Base-by-base conservation (phyloP, 1,139 yeast genomes). In the Protomyces pachydermus region DNA sequence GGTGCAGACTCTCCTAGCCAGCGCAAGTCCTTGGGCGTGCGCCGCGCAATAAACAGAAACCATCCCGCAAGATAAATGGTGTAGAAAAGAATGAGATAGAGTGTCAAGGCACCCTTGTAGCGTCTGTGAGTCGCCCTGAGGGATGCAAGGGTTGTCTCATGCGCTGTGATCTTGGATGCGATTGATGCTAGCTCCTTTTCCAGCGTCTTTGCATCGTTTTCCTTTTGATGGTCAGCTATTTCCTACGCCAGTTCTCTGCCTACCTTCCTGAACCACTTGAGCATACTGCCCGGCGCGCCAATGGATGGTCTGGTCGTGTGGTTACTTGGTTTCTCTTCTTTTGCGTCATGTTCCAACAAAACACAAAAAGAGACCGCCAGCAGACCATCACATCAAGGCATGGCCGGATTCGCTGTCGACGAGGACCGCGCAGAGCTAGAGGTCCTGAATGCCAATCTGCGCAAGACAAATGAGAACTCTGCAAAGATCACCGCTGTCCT, bases 391-490 rank as follows among this genome's bases (percentile, higher is more conserved):
- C 32, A 28, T 6, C 32, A 28, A 28, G 8, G 32, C 32, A 42
- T 42, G 48, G 48, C 48, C 16, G 48, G 28, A 5, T 42, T 42
- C 25, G 48, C 56, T 8, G 56, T 65, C 14, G 66, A 65, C 28
- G 66, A 65, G 42, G 65, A 61, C 12, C 61, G 61, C n/a, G 66
- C 66, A 6, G 66, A 65, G 46, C 66, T 65, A 34, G 66, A 63
- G 35, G 62, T 65, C 16, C 48, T 65, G 14, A 58, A 35, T 25
- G 67, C 62, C 34, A 65, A 56, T 18, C 50, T 65, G 50, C 52
- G 38, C 39, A 65, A 62, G 54, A 65, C 66, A 20, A 51, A 55
- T 14, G 64, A 60, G 23, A 12, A 64, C 20, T 38, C 66, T 6
- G 9, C 52, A 2, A 52, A 39, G 16, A 62, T 65, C 48, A 52